Conservation (phyloP, 2,329 filamentous ascomycete species). For the Chaetomium strumarium region DNA sequence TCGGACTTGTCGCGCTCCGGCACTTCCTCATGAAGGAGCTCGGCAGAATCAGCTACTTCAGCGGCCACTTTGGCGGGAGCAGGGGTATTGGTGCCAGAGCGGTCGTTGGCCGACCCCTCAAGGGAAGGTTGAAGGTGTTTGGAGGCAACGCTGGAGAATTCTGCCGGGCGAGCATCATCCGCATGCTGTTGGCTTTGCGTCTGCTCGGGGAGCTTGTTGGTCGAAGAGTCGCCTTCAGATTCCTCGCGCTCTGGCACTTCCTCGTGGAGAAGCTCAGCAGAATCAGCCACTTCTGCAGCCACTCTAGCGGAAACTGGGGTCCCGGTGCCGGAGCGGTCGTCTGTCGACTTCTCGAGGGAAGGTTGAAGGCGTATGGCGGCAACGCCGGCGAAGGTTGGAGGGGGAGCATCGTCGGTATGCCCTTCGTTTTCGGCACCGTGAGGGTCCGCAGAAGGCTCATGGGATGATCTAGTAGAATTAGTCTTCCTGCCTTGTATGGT, state of each 20-base stretch:
- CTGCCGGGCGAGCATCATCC: not conserved
- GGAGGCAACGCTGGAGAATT: conserved; percentile 2
- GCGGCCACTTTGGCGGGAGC: conserved; percentile 27
- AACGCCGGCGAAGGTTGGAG: not conserved
- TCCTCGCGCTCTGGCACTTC: conserved; percentile 25
- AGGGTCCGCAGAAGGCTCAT: not conserved
- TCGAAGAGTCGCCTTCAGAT: not conserved
- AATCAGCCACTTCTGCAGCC: conserved; percentile 33
- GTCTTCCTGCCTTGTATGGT: not conserved
- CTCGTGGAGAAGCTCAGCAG: conserved; percentile 29
- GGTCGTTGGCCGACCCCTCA: not conserved
- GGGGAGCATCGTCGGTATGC: not conserved
- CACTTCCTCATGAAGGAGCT: conserved; percentile 28
- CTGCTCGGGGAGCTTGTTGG: conserved; percentile 3
- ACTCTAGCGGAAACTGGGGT: conserved; percentile 27
- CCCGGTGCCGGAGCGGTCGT: conserved; percentile 21
- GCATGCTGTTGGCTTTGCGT: conserved; percentile 11
- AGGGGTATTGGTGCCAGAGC: conserved; percentile 26
- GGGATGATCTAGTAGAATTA: not conserved
- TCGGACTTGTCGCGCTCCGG: conserved; percentile 20
- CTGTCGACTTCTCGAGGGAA: not conserved
- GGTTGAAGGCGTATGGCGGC: conserved; percentile 7
- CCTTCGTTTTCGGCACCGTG: not conserved
- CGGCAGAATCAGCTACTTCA: conserved; percentile 34
- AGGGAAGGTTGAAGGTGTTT: conserved; percentile 3